These are phyloP conservation scores for Phytophthora melonis DNA, from an alignment of 352 stramenopile genomes.

Conservation along the genomic window DNA sequence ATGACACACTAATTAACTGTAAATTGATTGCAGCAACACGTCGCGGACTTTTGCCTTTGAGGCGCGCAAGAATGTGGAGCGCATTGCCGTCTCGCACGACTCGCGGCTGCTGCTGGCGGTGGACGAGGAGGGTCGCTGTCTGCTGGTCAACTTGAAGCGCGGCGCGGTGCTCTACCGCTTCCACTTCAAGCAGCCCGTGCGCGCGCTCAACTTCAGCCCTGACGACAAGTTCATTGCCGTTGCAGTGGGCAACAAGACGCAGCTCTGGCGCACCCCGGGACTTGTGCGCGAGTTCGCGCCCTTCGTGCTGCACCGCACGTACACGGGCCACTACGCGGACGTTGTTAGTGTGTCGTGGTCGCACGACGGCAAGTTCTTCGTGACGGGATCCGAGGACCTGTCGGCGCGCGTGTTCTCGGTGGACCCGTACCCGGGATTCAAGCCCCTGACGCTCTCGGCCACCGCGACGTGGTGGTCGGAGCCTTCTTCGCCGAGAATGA, in stretches of 20 bases:
- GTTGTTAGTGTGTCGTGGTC: constrained; percentile 90
- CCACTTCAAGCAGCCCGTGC: constrained; percentile 94
- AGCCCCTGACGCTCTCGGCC: constrained; percentile 88
- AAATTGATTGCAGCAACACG: constrained; percentile 63
- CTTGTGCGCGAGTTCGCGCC: constrained; percentile 92
- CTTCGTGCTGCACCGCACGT: constrained; percentile 90
- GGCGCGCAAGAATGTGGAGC: constrained; percentile 90
- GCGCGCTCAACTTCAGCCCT: constrained; percentile 89
- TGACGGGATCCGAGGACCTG: constrained; percentile 90
- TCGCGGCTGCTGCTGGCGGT: constrained; percentile 91
- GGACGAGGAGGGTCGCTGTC: constrained; percentile 90
- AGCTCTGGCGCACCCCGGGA: constrained; percentile 91
- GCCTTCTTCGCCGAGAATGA: constrained; percentile 90
- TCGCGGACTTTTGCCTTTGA: constrained; percentile 93
- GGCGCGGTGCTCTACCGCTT: constrained; percentile 93
- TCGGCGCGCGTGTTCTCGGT: constrained; percentile 91
- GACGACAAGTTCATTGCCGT: constrained; percentile 92
- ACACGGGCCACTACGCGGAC: constrained; percentile 90
- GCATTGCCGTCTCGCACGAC: constrained; percentile 90
- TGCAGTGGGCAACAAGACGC: constrained; percentile 90
- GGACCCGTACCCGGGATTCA: constrained; percentile 73
- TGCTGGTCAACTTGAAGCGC: constrained; percentile 92
- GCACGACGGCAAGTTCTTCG: constrained; percentile 91
- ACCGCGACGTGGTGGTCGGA: constrained; percentile 88
- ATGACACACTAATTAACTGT: not conserved